Base-by-base conservation (phyloP, 2,329 filamentous ascomycete species). In the Colletotrichum liaoningense region DNA sequence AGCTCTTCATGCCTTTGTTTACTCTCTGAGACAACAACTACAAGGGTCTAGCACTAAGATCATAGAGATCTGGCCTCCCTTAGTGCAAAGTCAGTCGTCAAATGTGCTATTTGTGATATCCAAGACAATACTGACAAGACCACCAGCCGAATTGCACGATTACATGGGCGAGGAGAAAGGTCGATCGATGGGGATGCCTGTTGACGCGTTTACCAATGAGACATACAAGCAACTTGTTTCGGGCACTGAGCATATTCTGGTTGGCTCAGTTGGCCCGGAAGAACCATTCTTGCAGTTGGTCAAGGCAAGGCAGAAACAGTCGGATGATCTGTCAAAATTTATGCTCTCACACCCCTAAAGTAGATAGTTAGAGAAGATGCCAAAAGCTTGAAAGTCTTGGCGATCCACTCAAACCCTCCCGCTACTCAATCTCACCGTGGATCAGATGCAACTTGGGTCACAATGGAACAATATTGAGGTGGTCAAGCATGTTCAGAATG, bases 1-100 rank as follows among this genome's bases (percentile, higher is more conserved):
- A 0, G 86, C 85, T 0, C 75, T 87, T 38, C 82, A 84, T 59
- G 77, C 80, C 3, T 87, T 85, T 70, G 77, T 83, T 5, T 77
- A 84, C 52, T 83, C 86, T 68, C 78, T 88, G 22, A 78, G 78
- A 5, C 75, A 79, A 14, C 74, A 76, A 67, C 80, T 79, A 11
- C 75, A 77, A 2, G 77, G 84, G n/a, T 81, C 81, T 57, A 56
- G 66, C 26, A 75, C 72, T 42, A 66, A 67, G 46, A 78, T 86
- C 4, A 78, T 85, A 35, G 83, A 87, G 73, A 73, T 86, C 11
- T 83, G 80, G 26, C 81, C 84, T 64, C 77, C 76, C 28, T 69
- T 75, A 42, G 72, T 79, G 38, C 63, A 80, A 70, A 81, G 83
- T 42, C 82, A 85, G 75, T 74, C 14, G 24, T 11, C 16, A 2